A percentile compares a stretch with the other conserved stretches of the same genome.
Conservation (phyloP, 805 yeast genomes). For the Teunomyces panamensis region DNA sequence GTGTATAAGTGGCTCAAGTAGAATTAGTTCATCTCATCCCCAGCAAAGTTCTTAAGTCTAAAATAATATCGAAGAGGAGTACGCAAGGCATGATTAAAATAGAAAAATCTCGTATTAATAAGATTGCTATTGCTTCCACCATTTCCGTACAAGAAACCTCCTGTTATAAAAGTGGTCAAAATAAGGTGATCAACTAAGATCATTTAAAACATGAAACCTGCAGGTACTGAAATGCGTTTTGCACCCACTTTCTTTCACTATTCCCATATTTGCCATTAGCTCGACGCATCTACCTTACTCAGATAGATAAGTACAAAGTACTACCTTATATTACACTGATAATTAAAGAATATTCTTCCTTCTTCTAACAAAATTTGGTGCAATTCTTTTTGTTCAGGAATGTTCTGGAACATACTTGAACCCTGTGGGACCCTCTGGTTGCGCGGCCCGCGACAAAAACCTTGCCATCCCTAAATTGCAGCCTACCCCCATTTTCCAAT, state of each 20-base stretch:
- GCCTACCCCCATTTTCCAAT: conserved; percentile 1
- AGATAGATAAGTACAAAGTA: no score
- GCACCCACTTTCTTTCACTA: neutral
- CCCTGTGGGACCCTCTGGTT: neutral
- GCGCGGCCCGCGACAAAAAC: neutral
- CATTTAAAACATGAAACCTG: neutral
- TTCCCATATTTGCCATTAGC: no score
- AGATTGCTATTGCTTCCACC: neutral
- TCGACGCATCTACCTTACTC: no score
- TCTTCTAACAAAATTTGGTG: neutral
- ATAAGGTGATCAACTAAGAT: neutral
- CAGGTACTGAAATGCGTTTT: neutral
- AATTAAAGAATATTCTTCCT: neutral
- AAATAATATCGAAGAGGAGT: no score
- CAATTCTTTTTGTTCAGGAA: neutral
- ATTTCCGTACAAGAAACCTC: neutral
- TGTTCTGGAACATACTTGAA: conserved; percentile 1
- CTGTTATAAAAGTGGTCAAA: neutral
- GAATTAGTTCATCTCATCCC: no score
- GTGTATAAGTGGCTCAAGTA: no score
- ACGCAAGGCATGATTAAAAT: no score
- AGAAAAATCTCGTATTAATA: neutral
- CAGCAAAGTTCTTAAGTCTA: no score
- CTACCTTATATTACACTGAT: no score
- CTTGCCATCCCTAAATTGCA: conserved; percentile 1